Evolutionary conservation across 2,329 filamentous ascomycete species (phyloP), one percentile per base, ranked within the genome.

Genomic region (Botrytis squamosa): DNA sequence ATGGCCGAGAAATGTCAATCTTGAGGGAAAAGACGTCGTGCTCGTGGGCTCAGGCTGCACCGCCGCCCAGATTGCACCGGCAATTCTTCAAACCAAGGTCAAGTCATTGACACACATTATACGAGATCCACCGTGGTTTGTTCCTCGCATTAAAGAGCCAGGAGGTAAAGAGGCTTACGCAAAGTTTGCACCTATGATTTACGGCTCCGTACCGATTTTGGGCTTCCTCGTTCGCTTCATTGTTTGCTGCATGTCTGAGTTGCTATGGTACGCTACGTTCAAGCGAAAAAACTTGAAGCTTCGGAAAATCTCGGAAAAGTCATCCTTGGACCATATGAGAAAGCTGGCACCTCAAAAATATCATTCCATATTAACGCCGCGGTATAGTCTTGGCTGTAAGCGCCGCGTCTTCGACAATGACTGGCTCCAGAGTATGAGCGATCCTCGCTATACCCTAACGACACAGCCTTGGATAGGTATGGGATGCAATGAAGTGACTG

Each of bases 301-400:
- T 36, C 57, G 57, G 1, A 18, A 60, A 36, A 60, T 59, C 3
- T 59, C 55, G 3, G 55, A 59, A 29, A 59, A 59, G 57, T 10
- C 57, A 6, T 59, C 33, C 9, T 9, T 60, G 57, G 57, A 60
- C 20, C 57, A 52, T 86, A 88, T 18, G 81, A 60, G 18, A 36
- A 60, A 60, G 57, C 9, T 60, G 20, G 57, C 85, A 0, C 88
- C 88, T 0, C 81, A 86, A 73, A 86, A 88, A 77, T 89, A 89
- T 75, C 86, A 87, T 76, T 85, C 88, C 62, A 86, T 89, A 0
- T 78, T 90, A 36, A 88, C 86, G 1, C 88, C 88, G 1, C 83
- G 89, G 74, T 90, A 89, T 74, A 82, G 83, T 22, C 81, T 89
- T 33, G 87, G 87, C 18, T 89, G 88, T 80, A 90, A 89, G 79